Conservation (phyloP, 1,284 basidiomycete genomes). For the Cutaneotrichosporon cyanovorans region DNA sequence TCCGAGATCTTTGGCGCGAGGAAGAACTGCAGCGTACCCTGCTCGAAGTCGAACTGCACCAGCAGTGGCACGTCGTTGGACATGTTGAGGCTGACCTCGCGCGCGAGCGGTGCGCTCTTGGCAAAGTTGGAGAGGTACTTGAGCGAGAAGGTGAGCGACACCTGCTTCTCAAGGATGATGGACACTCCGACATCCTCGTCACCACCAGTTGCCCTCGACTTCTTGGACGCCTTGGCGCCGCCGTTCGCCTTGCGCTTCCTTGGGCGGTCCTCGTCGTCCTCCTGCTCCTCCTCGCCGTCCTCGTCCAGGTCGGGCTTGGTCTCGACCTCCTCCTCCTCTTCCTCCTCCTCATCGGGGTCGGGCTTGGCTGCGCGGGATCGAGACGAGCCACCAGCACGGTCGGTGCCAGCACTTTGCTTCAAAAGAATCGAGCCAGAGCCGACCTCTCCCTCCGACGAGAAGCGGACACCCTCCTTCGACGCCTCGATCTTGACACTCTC, state of each 20-base stretch:
- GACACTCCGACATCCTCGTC: conserved; percentile 54
- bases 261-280: conserved; percentile 42
- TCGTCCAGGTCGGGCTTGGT: conserved; percentile 49
- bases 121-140: conserved; percentile 98
- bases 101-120: conserved; percentile 74
- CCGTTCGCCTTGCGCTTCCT: conserved; percentile 44
- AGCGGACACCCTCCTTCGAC: conserved; percentile 92
- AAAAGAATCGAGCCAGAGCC: conserved; percentile 85
- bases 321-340: conserved; percentile 47
- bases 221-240: conserved; percentile 48
- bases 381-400: conserved; percentile 20
- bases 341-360: conserved; percentile 52
- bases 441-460: conserved; percentile 86
- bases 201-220: conserved; percentile 54
- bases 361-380: conserved; percentile 44
- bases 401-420: conserved; percentile 56
- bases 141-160: conserved; percentile 88
- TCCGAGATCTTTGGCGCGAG: conserved; percentile 38
- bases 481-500: conserved; percentile 95
- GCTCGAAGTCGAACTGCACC: conserved; percentile 52
- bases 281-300: conserved; percentile 45
- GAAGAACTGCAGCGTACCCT: conserved; percentile 45
- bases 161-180: conserved; percentile 84
- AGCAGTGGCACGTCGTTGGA: conserved; percentile 84
- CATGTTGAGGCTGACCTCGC: conserved; percentile 72